A percentile compares a stretch with the other conserved stretches of the same genome.
phyloP scores from a whole-genome alignment of 305 asterid species.

The Plantago lanceolata region DNA sequence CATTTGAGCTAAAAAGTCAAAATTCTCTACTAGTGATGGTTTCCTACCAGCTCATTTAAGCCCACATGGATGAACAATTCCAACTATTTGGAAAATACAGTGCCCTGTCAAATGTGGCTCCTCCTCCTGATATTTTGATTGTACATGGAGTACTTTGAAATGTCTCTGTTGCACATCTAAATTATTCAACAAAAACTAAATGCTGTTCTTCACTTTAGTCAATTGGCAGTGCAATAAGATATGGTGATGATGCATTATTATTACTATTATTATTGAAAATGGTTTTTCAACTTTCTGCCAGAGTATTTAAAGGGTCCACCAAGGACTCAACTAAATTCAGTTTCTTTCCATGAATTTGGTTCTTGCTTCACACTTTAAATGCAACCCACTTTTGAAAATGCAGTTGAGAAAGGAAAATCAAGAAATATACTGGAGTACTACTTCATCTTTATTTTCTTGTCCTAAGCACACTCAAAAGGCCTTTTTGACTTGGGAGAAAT shows the following conservation, averaged over 20 bases:
- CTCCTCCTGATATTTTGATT: neutral
- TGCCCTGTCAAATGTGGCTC: too few relatives aligned
- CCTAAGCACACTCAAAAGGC: constrained; percentile 37
- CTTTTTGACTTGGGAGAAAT: constrained; percentile 31
- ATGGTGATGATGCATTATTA: neutral
- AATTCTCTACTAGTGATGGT: too few relatives aligned
- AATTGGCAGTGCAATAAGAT: constrained; percentile 2
- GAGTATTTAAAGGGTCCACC: constrained; percentile 15
- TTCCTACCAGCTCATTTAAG: too few relatives aligned
- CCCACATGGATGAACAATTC: too few relatives aligned
- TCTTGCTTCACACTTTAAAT: constrained; percentile 19
- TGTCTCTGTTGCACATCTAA: neutral
- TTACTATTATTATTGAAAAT: neutral
- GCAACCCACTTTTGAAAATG: constrained; percentile 32
- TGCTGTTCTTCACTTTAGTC: neutral
- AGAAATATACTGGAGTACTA: too few relatives aligned
- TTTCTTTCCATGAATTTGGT: constrained; percentile 24
- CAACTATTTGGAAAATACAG: too few relatives aligned
- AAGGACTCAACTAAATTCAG: constrained; percentile 5
- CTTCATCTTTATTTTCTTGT: constrained; percentile 23
- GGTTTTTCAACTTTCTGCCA: neutral
- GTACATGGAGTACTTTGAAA: neutral
- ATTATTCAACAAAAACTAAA: constrained; percentile 9
- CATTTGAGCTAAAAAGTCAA: too few relatives aligned
- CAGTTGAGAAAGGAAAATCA: constrained; percentile 12